phyloP scores from a whole-genome alignment of 1,139 yeast genomes.

The Sugiyamaella japonica region DNA sequence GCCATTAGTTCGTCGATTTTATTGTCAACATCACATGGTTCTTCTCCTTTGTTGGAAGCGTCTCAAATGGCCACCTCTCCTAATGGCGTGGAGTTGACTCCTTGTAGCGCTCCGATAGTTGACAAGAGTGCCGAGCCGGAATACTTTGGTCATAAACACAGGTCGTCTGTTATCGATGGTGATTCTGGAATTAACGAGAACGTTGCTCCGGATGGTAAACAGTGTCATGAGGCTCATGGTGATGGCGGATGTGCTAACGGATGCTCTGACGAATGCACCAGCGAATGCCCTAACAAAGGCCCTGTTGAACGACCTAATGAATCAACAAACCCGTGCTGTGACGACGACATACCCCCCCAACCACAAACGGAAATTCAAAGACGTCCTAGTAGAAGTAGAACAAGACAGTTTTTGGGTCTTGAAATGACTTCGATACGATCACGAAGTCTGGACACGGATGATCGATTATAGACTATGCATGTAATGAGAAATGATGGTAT shows the following conservation, averaged over 20 bases:
- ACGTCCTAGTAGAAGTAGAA: slow-evolving; percentile 27
- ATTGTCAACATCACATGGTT: slow-evolving; percentile 5
- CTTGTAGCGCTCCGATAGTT: background rate
- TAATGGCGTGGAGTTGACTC: slow-evolving; percentile 8
- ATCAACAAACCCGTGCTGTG: no score
- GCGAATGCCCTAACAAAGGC: background rate
- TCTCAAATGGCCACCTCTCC: slow-evolving; percentile 6
- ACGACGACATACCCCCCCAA: background rate
- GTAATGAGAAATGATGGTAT: slow-evolving; percentile 2
- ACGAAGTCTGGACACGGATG: slow-evolving; percentile 28
- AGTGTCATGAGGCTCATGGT: no score
- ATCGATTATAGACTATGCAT: slow-evolving; percentile 20
- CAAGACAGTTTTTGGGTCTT: slow-evolving; percentile 25
- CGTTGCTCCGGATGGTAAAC: background rate
- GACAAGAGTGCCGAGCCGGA: background rate
- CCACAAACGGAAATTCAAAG: slow-evolving; percentile 5
- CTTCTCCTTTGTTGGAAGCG: slow-evolving; percentile 13
- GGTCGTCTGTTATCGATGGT: background rate
- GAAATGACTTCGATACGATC: slow-evolving; percentile 30
- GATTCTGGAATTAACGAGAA: background rate
- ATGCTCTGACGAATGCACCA: background rate
- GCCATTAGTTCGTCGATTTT: background rate
- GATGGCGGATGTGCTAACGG: no score
- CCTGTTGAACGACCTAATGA: background rate
- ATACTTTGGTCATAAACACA: slow-evolving; percentile 1